A percentile compares a stretch with the other conserved stretches of the same genome.
These are phyloP conservation scores for Xylaria bambusicola DNA, from an alignment of 495 filamentous ascomycete genomes.

Conservation along the genomic window DNA sequence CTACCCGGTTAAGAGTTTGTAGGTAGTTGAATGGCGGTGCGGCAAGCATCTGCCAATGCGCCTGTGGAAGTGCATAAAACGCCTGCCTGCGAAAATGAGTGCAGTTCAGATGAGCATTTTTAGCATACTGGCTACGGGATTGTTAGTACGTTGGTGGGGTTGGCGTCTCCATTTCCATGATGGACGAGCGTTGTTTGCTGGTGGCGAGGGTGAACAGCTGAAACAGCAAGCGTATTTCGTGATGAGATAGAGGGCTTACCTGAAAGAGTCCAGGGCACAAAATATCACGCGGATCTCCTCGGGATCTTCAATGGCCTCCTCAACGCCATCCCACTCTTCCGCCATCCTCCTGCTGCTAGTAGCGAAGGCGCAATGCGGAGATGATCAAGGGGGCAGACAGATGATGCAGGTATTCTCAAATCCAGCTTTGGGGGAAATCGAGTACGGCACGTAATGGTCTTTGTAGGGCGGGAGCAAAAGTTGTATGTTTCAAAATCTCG, in stretches of 20 bases:
- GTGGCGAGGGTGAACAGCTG: no score
- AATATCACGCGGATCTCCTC: conserved; percentile 77
- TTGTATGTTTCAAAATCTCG: no score
- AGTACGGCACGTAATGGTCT: no score
- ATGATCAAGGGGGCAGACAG: not conserved
- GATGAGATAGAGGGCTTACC: conserved; percentile 55
- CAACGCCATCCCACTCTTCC: conserved; percentile 58
- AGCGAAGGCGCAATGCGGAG: not conserved
- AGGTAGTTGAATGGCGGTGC: conserved; percentile 80
- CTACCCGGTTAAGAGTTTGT: conserved; percentile 71
- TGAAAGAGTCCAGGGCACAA: conserved; percentile 79
- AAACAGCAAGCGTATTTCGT: no score
- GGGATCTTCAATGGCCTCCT: conserved; percentile 64
- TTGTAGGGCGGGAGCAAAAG: no score
- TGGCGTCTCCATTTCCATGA: no score
- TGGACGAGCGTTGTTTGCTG: no score
- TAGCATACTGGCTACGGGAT: conserved; percentile 72
- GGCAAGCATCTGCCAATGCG: conserved; percentile 79
- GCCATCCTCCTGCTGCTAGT: conserved; percentile 5
- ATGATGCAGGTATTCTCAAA: no score
- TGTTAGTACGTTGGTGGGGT: not conserved
- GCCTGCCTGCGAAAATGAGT: conserved; percentile 86
- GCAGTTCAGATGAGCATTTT: conserved; percentile 76
- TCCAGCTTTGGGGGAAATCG: no score
- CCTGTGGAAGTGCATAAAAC: conserved; percentile 85